Conservation (phyloP, 257 asterid genomes). For the Penstemon barbatus region DNA sequence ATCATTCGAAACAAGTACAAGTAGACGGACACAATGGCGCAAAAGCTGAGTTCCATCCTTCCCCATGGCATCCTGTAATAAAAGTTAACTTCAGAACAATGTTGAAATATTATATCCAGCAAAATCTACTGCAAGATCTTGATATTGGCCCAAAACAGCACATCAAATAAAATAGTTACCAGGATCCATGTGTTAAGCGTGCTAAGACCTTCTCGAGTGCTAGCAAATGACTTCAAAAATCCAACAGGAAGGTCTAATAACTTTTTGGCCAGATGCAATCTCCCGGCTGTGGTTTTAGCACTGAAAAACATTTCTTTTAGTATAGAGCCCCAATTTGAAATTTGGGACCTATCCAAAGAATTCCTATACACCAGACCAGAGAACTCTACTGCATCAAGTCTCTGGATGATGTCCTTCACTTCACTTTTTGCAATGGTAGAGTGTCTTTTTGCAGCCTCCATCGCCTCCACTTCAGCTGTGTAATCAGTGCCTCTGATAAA, state of each 20-base stretch:
- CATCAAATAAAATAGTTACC: constrained; percentile 44
- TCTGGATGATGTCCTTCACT: constrained; percentile 72
- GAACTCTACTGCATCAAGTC: constrained; percentile 71
- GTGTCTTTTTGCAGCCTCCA: constrained; percentile 81
- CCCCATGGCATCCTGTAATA: constrained; percentile 89
- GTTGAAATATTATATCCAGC: constrained; percentile 22
- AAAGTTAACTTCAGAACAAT: constrained; percentile 26
- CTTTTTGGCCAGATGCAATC: constrained; percentile 87
- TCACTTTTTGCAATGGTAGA: constrained; percentile 72
- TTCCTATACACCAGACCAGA: constrained; percentile 50
- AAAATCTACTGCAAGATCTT: constrained; percentile 23
- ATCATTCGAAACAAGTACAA: constrained; percentile 87
- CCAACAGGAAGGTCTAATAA: constrained; percentile 86
- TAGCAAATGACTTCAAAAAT: constrained; percentile 84
- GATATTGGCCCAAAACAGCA: constrained; percentile 18
- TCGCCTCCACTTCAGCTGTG: constrained; percentile 78
- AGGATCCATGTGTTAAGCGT: constrained; percentile 92
- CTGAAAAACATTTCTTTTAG: constrained; percentile 78
- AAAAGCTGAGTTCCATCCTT: constrained; percentile 98
- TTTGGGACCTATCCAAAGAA: constrained; percentile 59
- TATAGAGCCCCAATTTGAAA: constrained; percentile 57
- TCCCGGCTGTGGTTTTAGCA: constrained; percentile 83
- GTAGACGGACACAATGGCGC: constrained; percentile 98
- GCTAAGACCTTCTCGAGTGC: constrained; percentile 86
- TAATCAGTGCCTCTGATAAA: constrained; percentile 72